These are phyloP conservation scores for Zasmidium citrigriseum DNA, from an alignment of 2,329 filamentous ascomycete genomes.

Conservation along the genomic window DNA sequence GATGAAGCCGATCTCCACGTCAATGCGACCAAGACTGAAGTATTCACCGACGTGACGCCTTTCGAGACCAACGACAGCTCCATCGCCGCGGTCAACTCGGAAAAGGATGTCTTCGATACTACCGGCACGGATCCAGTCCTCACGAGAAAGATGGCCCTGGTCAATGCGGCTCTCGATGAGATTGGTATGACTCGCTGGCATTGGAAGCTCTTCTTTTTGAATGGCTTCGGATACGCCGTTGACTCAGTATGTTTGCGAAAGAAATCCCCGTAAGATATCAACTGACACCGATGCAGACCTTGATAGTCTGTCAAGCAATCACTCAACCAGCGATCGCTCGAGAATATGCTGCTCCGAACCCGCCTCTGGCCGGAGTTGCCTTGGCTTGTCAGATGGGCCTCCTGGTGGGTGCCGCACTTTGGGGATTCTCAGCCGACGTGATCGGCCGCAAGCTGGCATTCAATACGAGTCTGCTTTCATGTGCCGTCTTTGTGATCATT, in stretches of 20 bases:
- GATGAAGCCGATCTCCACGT: no score
- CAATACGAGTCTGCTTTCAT: constrained; percentile 29
- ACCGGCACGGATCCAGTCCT: constrained; percentile 37
- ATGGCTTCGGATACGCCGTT: constrained; percentile 57
- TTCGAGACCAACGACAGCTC: no score
- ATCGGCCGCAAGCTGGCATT: constrained; percentile 23
- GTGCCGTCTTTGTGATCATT: constrained; percentile 27
- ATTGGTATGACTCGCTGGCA: constrained; percentile 64
- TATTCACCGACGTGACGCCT: no score
- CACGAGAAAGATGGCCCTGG: constrained; percentile 41
- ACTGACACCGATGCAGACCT: constrained; percentile 25
- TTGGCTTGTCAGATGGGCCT: constrained; percentile 46
- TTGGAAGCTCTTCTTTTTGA: constrained; percentile 62
- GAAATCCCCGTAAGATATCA: background rate
- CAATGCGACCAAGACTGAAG: no score
- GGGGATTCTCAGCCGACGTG: constrained; percentile 25
- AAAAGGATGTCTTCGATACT: background rate
- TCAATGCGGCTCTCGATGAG: constrained; percentile 50
- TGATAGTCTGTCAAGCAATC: constrained; percentile 40
- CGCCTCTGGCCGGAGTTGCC: constrained; percentile 35
- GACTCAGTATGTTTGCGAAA: constrained; percentile 14
- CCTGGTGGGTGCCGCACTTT: constrained; percentile 40
- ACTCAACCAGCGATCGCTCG: constrained; percentile 33
- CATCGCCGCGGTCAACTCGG: no score
- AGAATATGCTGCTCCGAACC: constrained; percentile 27